Evolutionary conservation across 192 early-diverging fungal species (phyloP), one percentile per base, ranked within the genome.

Genomic region (Rhizoclosmatium globosum): DNA sequence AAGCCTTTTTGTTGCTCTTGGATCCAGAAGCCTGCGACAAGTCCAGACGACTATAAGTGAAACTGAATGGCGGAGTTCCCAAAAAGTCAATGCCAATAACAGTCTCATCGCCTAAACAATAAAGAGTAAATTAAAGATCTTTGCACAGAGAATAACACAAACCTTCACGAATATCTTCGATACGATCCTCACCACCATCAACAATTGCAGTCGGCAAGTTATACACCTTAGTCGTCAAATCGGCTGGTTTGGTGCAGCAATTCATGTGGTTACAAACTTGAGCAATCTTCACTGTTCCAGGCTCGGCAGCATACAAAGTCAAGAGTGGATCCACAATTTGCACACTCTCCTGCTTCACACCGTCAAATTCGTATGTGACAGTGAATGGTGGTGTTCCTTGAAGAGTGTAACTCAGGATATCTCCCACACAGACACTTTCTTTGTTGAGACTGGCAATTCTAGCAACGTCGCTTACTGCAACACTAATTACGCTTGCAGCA

Each of bases 131-230:
- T 48, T 79, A 77, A 41, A 77, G 17, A 50, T 44, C 13, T 69
- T 9, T 41, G 31, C 31, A 31, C 68, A 82, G 76, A 19, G 17
- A 47, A 76, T 3, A 50, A 41, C 67, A 71, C 45, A 3, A 56
- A 89, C 88, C 88, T 82, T 89, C 86, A 15, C 89, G 72, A 74
- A 94, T 91, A 68, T 94, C 92, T 72, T 92, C 91, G 53, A 88
- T 80, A n/a, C 87, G 78, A 46, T 94, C 87, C 19, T 86, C 67
- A 4, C 92, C 92, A 21, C 88, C 90, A 61, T 90, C 90, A 21
- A 94, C 89, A 31, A 87, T 87, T 2, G 89, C 90, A 23, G 82
- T 83, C 42, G 92, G 92, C 42, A 92, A 82, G 19, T 85, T 79
- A 31, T 87, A 86, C 2, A 92, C 84, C 1, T 83, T 75, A 50